These are phyloP conservation scores for Arbutus unedo DNA, from an alignment of 148 eudicot genomes.

Conservation along the genomic window DNA sequence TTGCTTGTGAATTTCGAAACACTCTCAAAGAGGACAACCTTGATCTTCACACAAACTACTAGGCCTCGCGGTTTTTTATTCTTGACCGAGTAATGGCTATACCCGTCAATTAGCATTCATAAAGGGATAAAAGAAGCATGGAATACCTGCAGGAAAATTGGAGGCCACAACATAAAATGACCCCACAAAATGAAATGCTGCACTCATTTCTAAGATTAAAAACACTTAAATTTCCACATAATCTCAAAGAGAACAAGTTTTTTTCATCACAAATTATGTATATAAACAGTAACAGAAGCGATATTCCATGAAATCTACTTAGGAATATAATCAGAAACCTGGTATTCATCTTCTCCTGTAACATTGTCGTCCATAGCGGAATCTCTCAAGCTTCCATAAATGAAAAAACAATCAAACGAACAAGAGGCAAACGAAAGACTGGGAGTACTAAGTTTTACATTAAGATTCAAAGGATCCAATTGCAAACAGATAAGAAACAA, in stretches of 20 bases:
- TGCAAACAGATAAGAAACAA: not conserved
- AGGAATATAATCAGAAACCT: not conserved
- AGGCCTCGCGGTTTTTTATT: too few relatives aligned
- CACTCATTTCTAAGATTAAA: not conserved
- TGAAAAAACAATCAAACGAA: not conserved
- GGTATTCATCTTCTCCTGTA: slow-evolving; percentile 2
- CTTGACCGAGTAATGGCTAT: not conserved
- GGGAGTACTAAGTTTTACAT: not conserved
- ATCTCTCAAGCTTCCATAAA: not conserved
- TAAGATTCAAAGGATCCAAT: not conserved
- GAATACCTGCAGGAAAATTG: not conserved
- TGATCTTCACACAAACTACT: not conserved
- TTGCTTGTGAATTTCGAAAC: not conserved
- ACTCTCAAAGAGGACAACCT: not conserved
- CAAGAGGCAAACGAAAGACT: not conserved
- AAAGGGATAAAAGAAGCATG: not conserved
- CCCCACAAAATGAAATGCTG: not conserved
- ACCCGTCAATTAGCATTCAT: not conserved
- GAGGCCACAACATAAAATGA: slow-evolving; percentile 3
- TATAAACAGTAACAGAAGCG: not conserved
- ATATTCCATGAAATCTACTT: not conserved
- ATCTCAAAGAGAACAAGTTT: too few relatives aligned
- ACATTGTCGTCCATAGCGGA: not conserved
- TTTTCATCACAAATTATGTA: too few relatives aligned
- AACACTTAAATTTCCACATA: too few relatives aligned